These are phyloP conservation scores for Manihot esculenta DNA, from an alignment of 441 rosid genomes.

Conservation along the genomic window DNA sequence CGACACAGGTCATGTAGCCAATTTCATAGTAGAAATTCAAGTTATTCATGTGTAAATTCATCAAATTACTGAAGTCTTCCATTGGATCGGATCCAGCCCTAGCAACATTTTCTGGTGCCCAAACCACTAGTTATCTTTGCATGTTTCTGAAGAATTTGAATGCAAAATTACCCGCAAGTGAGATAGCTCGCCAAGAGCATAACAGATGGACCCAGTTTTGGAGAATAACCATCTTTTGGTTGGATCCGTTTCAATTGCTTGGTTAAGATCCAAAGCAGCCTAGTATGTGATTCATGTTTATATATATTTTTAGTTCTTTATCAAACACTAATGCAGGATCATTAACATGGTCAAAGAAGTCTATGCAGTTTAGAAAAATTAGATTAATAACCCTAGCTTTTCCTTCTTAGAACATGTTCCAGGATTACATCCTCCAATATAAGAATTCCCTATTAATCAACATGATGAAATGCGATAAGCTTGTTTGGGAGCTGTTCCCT, in stretches of 20 bases:
- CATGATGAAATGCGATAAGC: too few species aligned
- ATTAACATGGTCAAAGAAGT: neutral
- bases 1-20: neutral
- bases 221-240: neutral
- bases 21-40: neutral
- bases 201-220: neutral
- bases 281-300: neutral
- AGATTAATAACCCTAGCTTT: neutral
- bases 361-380: neutral
- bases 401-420: neutral
- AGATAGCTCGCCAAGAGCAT: neutral
- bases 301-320: neutral
- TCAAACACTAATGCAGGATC: neutral
- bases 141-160: neutral
- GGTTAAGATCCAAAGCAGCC: neutral
- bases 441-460: too few species aligned
- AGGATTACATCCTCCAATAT: too few species aligned
- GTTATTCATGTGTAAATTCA: neutral
- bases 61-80: neutral
- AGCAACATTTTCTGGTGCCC: too few species aligned
- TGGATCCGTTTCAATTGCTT: conserved; percentile 3
- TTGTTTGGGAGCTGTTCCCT: too few species aligned
- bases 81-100: too few species aligned
- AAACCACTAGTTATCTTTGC: too few species aligned
- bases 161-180: neutral